Evolutionary conservation across 352 stramenopile genomes (phyloP), one percentile per base, ranked within the genome.

Genomic region (Salisapilia sapeloensis): DNA sequence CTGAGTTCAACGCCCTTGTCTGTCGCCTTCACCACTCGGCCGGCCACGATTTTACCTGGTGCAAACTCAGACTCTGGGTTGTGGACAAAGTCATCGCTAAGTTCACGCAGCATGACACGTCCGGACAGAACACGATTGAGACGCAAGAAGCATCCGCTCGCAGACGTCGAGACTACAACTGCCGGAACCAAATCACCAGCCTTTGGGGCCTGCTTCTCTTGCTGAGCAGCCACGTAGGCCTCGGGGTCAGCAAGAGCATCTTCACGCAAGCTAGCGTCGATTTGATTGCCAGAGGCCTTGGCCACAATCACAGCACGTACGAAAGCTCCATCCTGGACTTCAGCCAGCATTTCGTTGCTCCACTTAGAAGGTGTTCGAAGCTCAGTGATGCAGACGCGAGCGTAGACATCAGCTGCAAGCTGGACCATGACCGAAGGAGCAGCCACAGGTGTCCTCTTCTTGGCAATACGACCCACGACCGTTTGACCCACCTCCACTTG

Each of bases 51-150:
- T 42, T 85, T 94, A n/a, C 91, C 92, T 2, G 69, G 32, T 28
- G 82, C 78, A 56, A 97, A 98, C 31, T 77, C 64, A 3, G 50
- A 43, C 35, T 60, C 54, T 6, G 92, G 90, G 49, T 97, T 63
- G 35, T 91, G 91, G 30, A 98, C 58, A 38, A 96, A 98, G 20
- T 91, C 67, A 49, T 97, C 92, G 44, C 75, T 95, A 7, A 98
- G 54, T 55, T 98, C 90, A 40, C 93, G 94, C 8, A 98, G 58
- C 40, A 97, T 78, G 6, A 95, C 82, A 38, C 91, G 72, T 13
- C 78, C 84, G 31, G 82, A 85, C 9, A 83, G 74, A 19, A 62
- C 57, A 29, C 83, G 76, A 43, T 90, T 74, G 21, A 97, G 43
- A 4, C 90, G 83, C 23, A 98, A 48, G 50, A 97, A 98, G 46